Percentiles rank a stretch among this genome's conserved stretches.
Evolutionary conservation across 805 yeast genomes (phyloP).

Genomic region (Ascoidea rubescens): DNA sequence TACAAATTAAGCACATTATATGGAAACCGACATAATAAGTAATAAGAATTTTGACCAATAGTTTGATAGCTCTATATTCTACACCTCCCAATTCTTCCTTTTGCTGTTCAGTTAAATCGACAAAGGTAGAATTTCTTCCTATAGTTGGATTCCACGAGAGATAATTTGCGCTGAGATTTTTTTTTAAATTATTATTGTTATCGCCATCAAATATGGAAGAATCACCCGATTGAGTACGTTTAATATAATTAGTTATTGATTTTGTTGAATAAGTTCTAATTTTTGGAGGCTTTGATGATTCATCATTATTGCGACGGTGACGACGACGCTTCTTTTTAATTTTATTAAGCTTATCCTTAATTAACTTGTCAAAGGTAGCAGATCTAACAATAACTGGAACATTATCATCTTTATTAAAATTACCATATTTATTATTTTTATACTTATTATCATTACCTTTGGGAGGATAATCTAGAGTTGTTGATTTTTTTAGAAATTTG

Average conservation of each 20-base stretch:
- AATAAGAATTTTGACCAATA: slow-evolving; percentile 51
- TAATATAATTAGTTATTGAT: background rate
- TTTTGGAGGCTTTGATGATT: background rate
- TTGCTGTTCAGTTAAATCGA: slow-evolving; percentile 66
- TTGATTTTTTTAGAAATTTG: slow-evolving; percentile 20
- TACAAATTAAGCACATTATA: slow-evolving; percentile 32
- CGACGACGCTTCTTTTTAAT: background rate
- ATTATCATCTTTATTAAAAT: slow-evolving; percentile 5
- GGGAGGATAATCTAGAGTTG: slow-evolving; percentile 34
- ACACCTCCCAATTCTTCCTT: slow-evolving; percentile 96
- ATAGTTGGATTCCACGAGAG: slow-evolving; percentile 85
- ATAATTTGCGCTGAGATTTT: slow-evolving; percentile 44
- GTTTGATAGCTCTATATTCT: slow-evolving; percentile 80
- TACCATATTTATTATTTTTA: background rate
- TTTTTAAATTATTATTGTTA: slow-evolving; percentile 1
- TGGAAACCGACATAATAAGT: slow-evolving; percentile 70
- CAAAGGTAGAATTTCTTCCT: slow-evolving; percentile 88
- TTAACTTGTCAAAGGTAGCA: background rate
- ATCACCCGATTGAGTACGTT: background rate
- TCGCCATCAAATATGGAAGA: background rate
- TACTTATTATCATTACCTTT: slow-evolving; percentile 12
- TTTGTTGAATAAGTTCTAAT: background rate
- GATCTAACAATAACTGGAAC: slow-evolving; percentile 1
- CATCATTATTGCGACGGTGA: background rate
- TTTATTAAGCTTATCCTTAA: too few relatives aligned